Percentiles rank a stretch among this genome's conserved stretches.
Conservation (phyloP, 305 asterid genomes). For the Fraxinus angustifolia region DNA sequence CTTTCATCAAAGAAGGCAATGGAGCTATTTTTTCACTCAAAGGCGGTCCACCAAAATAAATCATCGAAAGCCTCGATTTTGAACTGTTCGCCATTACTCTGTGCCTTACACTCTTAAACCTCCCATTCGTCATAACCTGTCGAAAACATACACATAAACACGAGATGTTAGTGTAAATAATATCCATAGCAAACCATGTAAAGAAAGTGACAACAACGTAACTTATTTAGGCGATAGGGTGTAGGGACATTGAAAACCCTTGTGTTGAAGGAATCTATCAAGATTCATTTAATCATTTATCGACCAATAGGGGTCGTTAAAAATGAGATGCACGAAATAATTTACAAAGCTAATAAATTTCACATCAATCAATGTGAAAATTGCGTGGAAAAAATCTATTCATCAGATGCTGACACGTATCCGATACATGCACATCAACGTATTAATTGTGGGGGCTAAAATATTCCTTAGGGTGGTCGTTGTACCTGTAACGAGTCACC, state of each 20-base stretch:
- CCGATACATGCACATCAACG: background rate
- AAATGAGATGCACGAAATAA: background rate
- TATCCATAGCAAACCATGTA: background rate
- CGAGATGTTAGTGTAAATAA: background rate
- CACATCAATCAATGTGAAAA: slow-evolving; percentile 13
- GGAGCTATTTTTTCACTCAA: slow-evolving; percentile 79
- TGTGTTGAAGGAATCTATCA: slow-evolving; percentile 1
- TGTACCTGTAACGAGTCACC: slow-evolving; percentile 84
- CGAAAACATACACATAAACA: background rate
- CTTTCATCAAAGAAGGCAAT: slow-evolving; percentile 61
- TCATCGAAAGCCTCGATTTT: slow-evolving; percentile 72
- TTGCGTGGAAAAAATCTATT: background rate
- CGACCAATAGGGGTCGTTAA: background rate
- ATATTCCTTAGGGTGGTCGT: slow-evolving; percentile 10
- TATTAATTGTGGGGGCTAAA: background rate
- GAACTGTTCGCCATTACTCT: slow-evolving; percentile 59
- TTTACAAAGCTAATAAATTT: slow-evolving; percentile 21
- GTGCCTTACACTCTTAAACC: slow-evolving; percentile 67
- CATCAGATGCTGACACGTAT: background rate
- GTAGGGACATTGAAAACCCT: slow-evolving; percentile 21
- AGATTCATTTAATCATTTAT: slow-evolving; percentile 20
- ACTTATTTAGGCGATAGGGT: background rate
- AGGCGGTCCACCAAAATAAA: slow-evolving; percentile 88
- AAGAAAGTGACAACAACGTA: background rate
- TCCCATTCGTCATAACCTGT: slow-evolving; percentile 84